A percentile compares a stretch with the other conserved stretches of the same genome.
Evolutionary conservation across 108 stramenopile species (phyloP).

Genomic region (Craspedostauros australis): DNA sequence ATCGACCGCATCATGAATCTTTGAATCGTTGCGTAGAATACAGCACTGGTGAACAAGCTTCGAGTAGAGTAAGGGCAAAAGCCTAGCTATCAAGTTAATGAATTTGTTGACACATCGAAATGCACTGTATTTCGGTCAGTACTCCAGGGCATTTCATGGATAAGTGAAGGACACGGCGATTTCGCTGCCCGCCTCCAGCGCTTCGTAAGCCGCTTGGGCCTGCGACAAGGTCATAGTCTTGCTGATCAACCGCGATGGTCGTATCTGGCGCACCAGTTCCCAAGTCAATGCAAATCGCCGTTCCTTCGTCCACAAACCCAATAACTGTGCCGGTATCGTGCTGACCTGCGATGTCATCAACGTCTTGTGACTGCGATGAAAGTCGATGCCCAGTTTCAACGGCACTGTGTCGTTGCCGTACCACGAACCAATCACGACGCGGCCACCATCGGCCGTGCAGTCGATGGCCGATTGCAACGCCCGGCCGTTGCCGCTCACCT

Average conservation of each 20-base stretch:
- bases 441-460: constrained; percentile 64
- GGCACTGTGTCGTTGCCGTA: constrained; percentile 70
- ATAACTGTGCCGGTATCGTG: constrained; percentile 52
- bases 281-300: constrained; percentile 79
- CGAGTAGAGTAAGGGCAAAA: no score
- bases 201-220: constrained; percentile 66
- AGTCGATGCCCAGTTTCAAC: constrained; percentile 85
- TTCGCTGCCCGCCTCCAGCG: constrained; percentile 56
- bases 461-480: constrained; percentile 87
- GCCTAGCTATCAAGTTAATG: no score
- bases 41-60: no score
- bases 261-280: constrained; percentile 62
- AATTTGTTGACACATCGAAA: no score
- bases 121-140: no score
- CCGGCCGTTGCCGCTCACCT: constrained; percentile 80
- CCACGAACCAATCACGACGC: constrained; percentile 83
- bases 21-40: no score
- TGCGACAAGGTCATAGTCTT: constrained; percentile 37
- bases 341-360: constrained; percentile 85
- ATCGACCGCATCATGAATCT: constrained; percentile 61
- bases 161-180: constrained; percentile 69
- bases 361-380: constrained; percentile 87
- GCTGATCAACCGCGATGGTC: constrained; percentile 71
- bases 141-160: neutral
- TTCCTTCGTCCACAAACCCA: constrained; percentile 77